Base-by-base conservation (phyloP, 164 flowering plant genomes). In the Taxillus chinensis region DNA sequence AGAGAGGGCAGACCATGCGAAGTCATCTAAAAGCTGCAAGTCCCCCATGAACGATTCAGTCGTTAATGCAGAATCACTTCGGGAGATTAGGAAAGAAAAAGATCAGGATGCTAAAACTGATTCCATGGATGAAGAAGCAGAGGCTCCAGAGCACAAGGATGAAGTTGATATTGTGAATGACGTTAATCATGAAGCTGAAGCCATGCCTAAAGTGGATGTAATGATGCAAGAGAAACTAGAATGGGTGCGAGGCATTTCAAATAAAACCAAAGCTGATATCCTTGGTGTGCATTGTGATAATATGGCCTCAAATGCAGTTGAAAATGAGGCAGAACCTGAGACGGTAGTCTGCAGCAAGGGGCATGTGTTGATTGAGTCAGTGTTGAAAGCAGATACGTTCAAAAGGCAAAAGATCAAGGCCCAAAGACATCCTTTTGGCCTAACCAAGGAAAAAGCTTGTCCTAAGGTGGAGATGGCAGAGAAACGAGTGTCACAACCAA, bases 111-210 rank as follows among this genome's bases (percentile, higher is more conserved):
- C 27, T 55, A 59, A 59, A 45, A 45, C 7, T 67, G 65, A 57
- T 40, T 43, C 16, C 15, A 40, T 68, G 64, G 75, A 75, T 62
- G 84, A 70, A 65, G 86, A 80, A 65, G 73, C 82, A 68, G 77
- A 80, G 70, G 65, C 79, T 69, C 81, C 80, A 46, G 83, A 75
- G 39, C 76, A 67, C n/a, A 62, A 54, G 43, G 67, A 60, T 55
- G 76, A 62, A 50, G 9, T 16, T 45, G 79, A 57, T 53, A 50
- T 60, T 42, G 69, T 50, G 54, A 73, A 54, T 6, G 51, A 38
- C 41, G 5, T 39, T 42, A 38, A 56, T 61, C 51, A 67, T 68
- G 65, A 72, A 17, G 5, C 62, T 62, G 69, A 57, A 57, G 48
- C 48, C 41, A 64, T 48, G 41, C 49, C 55, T n/a, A 62, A 42